Percentiles rank a stretch among this genome's conserved stretches.
Conservation (phyloP, 441 rosid species). For the Arabidopsis lyrata region DNA sequence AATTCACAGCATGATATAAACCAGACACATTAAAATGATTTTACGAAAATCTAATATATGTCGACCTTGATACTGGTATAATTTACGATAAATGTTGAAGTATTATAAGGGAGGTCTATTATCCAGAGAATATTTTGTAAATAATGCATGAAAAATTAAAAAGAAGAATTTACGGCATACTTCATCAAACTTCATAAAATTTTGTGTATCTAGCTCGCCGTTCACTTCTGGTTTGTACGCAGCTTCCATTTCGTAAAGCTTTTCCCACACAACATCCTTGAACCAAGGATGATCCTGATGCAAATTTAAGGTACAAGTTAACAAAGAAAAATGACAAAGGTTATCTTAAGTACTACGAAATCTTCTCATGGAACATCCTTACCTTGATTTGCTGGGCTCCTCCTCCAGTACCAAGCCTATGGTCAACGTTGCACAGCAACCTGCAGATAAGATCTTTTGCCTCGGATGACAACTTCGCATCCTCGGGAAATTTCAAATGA, state of each 20-base stretch:
- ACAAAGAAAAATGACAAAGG: slow-evolving; percentile 37
- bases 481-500: slow-evolving; percentile 90
- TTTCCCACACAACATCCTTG: slow-evolving; percentile 81
- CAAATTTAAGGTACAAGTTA: slow-evolving; percentile 36
- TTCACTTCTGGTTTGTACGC: slow-evolving; percentile 95
- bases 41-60: slow-evolving; percentile 1
- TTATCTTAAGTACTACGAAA: slow-evolving; percentile 37
- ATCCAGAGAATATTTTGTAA: slow-evolving; percentile 4
- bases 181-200: slow-evolving; percentile 98
- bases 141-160: slow-evolving; percentile 20
- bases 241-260: slow-evolving; percentile 92
- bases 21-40: background rate
- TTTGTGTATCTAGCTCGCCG: slow-evolving; percentile 94
- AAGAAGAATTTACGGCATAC: slow-evolving; percentile 52
- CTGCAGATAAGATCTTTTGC: slow-evolving; percentile 93
- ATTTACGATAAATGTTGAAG: slow-evolving; percentile 4
- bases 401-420: slow-evolving; percentile 90
- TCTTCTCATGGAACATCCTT: slow-evolving; percentile 42
- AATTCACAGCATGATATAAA: background rate
- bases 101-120: background rate
- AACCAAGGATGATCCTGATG: slow-evolving; percentile 97
- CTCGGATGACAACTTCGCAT: slow-evolving; percentile 67
- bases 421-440: slow-evolving; percentile 90
- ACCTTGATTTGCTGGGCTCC: slow-evolving; percentile 94
- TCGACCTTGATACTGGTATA: slow-evolving; percentile 13